phyloP scores from a whole-genome alignment of 2,329 filamentous ascomycete genomes.

The Aspergillus sp. region DNA sequence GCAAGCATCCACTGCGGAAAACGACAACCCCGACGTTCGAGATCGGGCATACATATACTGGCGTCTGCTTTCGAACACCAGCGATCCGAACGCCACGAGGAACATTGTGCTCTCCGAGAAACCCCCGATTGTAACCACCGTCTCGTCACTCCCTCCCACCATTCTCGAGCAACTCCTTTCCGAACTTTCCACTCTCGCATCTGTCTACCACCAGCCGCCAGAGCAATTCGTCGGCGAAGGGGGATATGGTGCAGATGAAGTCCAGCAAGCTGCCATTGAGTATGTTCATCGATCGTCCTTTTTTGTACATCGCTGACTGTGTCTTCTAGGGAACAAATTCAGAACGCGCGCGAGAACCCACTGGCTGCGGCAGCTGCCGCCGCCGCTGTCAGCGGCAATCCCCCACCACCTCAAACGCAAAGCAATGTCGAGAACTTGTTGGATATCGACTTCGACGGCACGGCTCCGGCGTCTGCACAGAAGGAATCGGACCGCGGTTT shows the following conservation, averaged over 20 bases:
- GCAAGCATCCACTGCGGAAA: slow-evolving; percentile 83
- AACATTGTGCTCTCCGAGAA: slow-evolving; percentile 89
- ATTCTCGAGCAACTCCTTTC: slow-evolving; percentile 82
- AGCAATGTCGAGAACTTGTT: slow-evolving; percentile 88
- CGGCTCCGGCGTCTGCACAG: slow-evolving; percentile 78
- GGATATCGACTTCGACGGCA: slow-evolving; percentile 92
- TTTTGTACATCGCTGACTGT: slow-evolving; percentile 10
- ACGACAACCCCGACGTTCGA: slow-evolving; percentile 94
- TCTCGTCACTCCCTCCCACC: slow-evolving; percentile 73
- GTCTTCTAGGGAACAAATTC: slow-evolving; percentile 60
- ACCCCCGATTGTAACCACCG: slow-evolving; percentile 87
- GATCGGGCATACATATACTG: slow-evolving; percentile 98
- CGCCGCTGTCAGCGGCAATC: slow-evolving; percentile 49
- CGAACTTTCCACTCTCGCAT: slow-evolving; percentile 89
- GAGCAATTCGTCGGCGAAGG: slow-evolving; percentile 97
- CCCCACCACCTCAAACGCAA: slow-evolving; percentile 45
- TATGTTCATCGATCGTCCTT: slow-evolving; percentile 25
- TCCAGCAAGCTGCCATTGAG: slow-evolving; percentile 91
- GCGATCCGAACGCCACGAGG: slow-evolving; percentile 84
- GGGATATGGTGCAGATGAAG: slow-evolving; percentile 83
- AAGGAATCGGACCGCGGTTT: slow-evolving; percentile 52
- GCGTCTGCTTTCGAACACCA: slow-evolving; percentile 72
- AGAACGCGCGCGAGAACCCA: slow-evolving; percentile 87
- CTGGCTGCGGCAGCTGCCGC: slow-evolving; percentile 74
- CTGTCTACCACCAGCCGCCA: slow-evolving; percentile 96